Conservation (phyloP, 2,329 filamentous ascomycete species). For the Dothistroma septosporum region DNA sequence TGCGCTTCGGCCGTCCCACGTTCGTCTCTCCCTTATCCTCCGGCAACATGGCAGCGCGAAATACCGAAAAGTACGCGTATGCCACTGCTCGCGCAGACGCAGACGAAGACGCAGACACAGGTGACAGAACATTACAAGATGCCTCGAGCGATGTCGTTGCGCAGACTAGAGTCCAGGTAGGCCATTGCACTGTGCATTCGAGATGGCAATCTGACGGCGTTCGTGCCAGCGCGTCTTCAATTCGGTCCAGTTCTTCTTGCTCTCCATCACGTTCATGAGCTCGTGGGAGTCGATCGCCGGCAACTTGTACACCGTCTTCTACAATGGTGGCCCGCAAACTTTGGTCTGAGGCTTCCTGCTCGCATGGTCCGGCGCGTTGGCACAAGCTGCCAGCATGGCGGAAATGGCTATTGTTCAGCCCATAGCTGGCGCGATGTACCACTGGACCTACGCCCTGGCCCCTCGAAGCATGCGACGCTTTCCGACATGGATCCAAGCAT, state of each 20-base stretch:
- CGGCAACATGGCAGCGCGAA: constrained; percentile 1
- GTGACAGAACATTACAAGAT: not conserved
- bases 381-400: constrained; percentile 24
- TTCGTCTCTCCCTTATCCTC: not conserved
- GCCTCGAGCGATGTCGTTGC: constrained; percentile 11
- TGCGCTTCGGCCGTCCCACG: no score
- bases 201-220: not conserved
- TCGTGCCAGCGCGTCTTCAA: constrained; percentile 24
- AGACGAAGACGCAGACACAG: not conserved
- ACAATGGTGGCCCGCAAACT: constrained; percentile 26
- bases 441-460: constrained; percentile 26
- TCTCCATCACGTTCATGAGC: constrained; percentile 26
- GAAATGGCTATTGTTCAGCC: constrained; percentile 27
- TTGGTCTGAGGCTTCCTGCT: constrained; percentile 27
- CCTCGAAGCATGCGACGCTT: constrained; percentile 23
- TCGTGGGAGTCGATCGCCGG: constrained; percentile 27
- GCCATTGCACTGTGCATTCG: not conserved
- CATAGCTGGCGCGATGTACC: constrained; percentile 30
- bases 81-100: not conserved
- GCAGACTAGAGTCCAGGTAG: constrained; percentile 14
- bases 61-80: constrained; percentile 7
- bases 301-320: constrained; percentile 23
- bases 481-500: constrained; percentile 33
- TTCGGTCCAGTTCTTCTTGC: constrained; percentile 25
- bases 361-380: constrained; percentile 22